Evolutionary conservation across 2,329 filamentous ascomycete species (phyloP).

Genomic region (Cordyceps tenuipes): DNA sequence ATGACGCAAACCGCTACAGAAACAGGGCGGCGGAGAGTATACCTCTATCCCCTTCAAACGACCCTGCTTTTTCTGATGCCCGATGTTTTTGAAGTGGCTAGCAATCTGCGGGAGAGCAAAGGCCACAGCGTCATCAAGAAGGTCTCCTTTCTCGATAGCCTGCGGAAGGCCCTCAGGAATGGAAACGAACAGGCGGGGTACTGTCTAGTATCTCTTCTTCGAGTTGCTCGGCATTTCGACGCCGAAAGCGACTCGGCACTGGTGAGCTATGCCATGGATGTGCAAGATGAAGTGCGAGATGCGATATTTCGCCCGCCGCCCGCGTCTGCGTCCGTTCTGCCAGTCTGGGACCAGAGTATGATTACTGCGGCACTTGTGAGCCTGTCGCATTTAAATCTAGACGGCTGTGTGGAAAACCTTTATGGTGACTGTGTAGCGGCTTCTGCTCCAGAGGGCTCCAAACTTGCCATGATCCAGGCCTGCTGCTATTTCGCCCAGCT

Average conservation of each 20-base stretch:
- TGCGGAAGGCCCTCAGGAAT: slow-evolving; percentile 55
- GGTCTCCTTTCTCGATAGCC: slow-evolving; percentile 53
- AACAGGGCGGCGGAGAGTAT: slow-evolving; percentile 43
- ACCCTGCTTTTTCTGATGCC: slow-evolving; percentile 55
- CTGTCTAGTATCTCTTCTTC: slow-evolving; percentile 54
- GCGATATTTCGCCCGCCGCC: slow-evolving; percentile 50
- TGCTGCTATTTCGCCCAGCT: slow-evolving; percentile 55
- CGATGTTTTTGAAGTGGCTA: slow-evolving; percentile 62
- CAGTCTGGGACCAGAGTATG: slow-evolving; percentile 52
- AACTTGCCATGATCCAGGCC: slow-evolving; percentile 53
- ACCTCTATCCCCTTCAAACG: slow-evolving; percentile 55
- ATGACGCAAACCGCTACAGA: slow-evolving; percentile 57
- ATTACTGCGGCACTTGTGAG: slow-evolving; percentile 61
- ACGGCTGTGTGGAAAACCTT: slow-evolving; percentile 48
- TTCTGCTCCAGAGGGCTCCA: slow-evolving; percentile 51
- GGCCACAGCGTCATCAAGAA: slow-evolving; percentile 56
- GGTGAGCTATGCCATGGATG: slow-evolving; percentile 59
- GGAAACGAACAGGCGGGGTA: slow-evolving; percentile 60
- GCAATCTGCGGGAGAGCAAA: slow-evolving; percentile 57
- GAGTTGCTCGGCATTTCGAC: slow-evolving; percentile 56
- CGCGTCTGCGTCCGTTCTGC: slow-evolving; percentile 36
- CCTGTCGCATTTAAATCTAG: slow-evolving; percentile 52
- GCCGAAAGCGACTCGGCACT: slow-evolving; percentile 54
- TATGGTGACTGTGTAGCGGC: slow-evolving; percentile 47
- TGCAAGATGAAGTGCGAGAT: slow-evolving; percentile 60